Evolutionary conservation across 202 grass and related monocot species (phyloP).

Genomic region (Cymbopogon flexuosus): DNA sequence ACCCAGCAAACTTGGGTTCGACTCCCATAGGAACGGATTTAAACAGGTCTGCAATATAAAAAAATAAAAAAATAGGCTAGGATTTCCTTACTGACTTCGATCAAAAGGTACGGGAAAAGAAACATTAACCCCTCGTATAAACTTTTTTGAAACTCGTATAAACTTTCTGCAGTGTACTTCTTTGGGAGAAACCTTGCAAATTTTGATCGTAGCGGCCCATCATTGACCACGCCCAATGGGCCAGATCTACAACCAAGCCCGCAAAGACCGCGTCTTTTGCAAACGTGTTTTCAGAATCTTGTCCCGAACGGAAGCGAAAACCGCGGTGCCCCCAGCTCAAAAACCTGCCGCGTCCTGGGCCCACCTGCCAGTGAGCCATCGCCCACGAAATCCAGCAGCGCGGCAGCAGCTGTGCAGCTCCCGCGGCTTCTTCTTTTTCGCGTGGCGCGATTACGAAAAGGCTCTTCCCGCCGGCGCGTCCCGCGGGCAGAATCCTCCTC

Average conservation of each 20-base stretch:
- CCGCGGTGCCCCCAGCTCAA: background rate
- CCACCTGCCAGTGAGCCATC: background rate
- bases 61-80: too few species aligned
- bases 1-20: too few species aligned
- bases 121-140: too few species aligned
- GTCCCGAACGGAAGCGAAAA: background rate
- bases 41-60: too few species aligned
- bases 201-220: background rate
- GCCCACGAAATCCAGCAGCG: slow-evolving; percentile 8
- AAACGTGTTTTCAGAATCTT: background rate
- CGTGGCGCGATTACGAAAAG: slow-evolving; percentile 41
- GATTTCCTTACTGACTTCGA: too few species aligned
- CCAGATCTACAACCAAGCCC: background rate
- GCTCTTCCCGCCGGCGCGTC: slow-evolving; percentile 45
- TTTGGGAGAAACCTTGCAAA: background rate
- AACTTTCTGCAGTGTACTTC: too few species aligned
- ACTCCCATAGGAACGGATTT: too few species aligned
- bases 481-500: slow-evolving; percentile 22
- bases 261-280: background rate
- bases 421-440: slow-evolving; percentile 32
- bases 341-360: background rate
- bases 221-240: background rate
- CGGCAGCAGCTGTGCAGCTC: slow-evolving; percentile 14
- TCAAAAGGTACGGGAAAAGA: too few species aligned
- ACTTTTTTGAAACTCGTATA: too few species aligned